phyloP scores from a whole-genome alignment of 306 rosid species.

The Dryas drummondii region DNA sequence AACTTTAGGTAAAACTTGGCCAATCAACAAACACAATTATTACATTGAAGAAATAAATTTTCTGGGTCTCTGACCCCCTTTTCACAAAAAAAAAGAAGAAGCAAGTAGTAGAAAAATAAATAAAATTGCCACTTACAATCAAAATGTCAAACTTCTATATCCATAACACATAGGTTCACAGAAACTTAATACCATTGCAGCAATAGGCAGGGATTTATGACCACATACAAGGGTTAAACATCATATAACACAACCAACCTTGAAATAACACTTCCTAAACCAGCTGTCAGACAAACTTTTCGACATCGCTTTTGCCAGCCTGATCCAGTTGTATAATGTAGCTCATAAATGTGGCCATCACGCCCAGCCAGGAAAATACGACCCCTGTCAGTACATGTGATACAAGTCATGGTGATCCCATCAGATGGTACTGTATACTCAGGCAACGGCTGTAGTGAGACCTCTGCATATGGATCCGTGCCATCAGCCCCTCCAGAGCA shows the following conservation, averaged over 20 bases:
- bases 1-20: slow-evolving; percentile 10
- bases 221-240: slow-evolving; percentile 10
- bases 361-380: slow-evolving; percentile 96
- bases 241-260: slow-evolving; percentile 52
- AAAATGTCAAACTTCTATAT: slow-evolving; percentile 2
- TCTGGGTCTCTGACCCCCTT: too few relatives aligned
- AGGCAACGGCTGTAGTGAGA: slow-evolving; percentile 85
- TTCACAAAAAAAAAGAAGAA: too few relatives aligned
- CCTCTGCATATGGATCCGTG: slow-evolving; percentile 86
- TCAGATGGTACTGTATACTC: slow-evolving; percentile 88
- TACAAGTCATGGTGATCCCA: slow-evolving; percentile 93
- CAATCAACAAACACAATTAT: not conserved
- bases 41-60: not conserved
- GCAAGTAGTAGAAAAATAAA: not conserved
- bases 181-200: not conserved
- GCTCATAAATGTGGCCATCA: slow-evolving; percentile 93
- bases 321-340: slow-evolving; percentile 81
- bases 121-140: not conserved
- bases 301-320: slow-evolving; percentile 95
- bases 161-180: not conserved
- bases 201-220: not conserved
- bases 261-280: slow-evolving; percentile 87
- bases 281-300: slow-evolving; percentile 87
- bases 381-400: slow-evolving; percentile 83
- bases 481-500: slow-evolving; percentile 86